phyloP scores from a whole-genome alignment of 768 basidiomycete species.

The Sistotremastrum suecicum region DNA sequence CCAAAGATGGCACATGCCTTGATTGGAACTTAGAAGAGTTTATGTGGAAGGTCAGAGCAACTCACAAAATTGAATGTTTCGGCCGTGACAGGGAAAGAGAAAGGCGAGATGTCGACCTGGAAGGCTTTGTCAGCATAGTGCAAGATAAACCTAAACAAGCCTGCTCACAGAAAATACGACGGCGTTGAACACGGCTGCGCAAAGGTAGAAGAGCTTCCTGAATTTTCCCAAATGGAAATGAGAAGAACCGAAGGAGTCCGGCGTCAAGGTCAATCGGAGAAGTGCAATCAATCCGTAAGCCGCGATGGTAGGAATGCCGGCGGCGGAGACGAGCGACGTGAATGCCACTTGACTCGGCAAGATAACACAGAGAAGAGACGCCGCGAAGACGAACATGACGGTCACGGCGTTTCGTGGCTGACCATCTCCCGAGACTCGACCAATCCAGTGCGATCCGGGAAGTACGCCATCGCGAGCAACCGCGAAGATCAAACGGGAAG shows the following conservation, averaged over 20 bases:
- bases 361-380: slow-evolving; percentile 69
- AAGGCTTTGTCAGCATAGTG: slow-evolving; percentile 3
- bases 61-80: slow-evolving; percentile 77
- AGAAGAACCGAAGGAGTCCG: slow-evolving; percentile 55
- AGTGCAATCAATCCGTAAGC: slow-evolving; percentile 75
- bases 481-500: slow-evolving; percentile 80
- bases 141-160: slow-evolving; percentile 6
- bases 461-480: slow-evolving; percentile 91
- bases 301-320: slow-evolving; percentile 75
- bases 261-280: slow-evolving; percentile 67
- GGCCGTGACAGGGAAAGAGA: slow-evolving; percentile 69
- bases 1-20: slow-evolving; percentile 72
- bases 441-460: slow-evolving; percentile 74
- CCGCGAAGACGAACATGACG: slow-evolving; percentile 71
- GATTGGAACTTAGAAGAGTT: not conserved
- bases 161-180: slow-evolving; percentile 54
- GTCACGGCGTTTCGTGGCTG: slow-evolving; percentile 80
- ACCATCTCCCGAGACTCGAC: slow-evolving; percentile 49
- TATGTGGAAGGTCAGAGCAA: slow-evolving; percentile 5
- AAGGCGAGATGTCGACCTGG: slow-evolving; percentile 75
- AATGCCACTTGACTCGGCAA: slow-evolving; percentile 86
- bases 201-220: slow-evolving; percentile 53
- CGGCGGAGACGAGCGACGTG: slow-evolving; percentile 79
- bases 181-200: slow-evolving; percentile 56
- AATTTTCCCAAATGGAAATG: slow-evolving; percentile 59